Percentiles rank a stretch among this genome's conserved stretches.
Conservation (phyloP, 225 moss, liverwort and hornwort genomes). For the Physcomitrellopsis africana region DNA sequence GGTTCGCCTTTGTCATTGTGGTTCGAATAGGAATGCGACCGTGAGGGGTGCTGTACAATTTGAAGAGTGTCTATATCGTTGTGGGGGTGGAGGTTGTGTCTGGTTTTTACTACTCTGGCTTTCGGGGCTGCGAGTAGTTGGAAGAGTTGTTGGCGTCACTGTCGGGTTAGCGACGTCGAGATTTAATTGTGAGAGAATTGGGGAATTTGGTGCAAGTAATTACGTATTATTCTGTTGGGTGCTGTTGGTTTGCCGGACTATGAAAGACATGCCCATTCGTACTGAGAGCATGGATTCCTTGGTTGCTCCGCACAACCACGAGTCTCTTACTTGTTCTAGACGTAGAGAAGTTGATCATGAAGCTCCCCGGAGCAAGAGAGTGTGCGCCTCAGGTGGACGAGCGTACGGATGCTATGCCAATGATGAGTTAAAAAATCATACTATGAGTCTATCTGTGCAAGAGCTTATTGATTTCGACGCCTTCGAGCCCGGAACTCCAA, state of each 20-base stretch:
- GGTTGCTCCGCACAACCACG: constrained; percentile 23
- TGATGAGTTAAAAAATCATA: not conserved
- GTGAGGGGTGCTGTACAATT: not conserved
- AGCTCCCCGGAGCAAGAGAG: constrained; percentile 40
- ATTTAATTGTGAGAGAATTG: not conserved
- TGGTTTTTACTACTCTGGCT: no score
- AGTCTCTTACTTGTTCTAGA: constrained; percentile 26
- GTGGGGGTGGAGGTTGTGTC: not conserved
- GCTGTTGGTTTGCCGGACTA: not conserved
- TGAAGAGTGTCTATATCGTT: constrained; percentile 6
- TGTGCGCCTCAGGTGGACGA: constrained; percentile 28
- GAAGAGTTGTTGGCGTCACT: not conserved
- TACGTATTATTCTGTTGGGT: not conserved
- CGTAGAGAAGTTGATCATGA: constrained; percentile 40
- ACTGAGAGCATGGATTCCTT: constrained; percentile 33
- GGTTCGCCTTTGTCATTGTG: no score
- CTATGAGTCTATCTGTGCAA: not conserved
- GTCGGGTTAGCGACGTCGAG: not conserved
- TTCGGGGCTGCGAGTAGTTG: no score
- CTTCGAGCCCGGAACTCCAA: constrained; percentile 36
- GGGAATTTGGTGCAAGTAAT: not conserved
- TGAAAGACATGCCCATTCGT: constrained; percentile 28
- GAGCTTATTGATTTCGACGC: constrained; percentile 18
- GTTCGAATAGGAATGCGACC: not conserved
- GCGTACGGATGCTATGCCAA: not conserved